Base-by-base conservation (phyloP, 345 rosid genomes). In the Zanthoxylum bungeanum region DNA sequence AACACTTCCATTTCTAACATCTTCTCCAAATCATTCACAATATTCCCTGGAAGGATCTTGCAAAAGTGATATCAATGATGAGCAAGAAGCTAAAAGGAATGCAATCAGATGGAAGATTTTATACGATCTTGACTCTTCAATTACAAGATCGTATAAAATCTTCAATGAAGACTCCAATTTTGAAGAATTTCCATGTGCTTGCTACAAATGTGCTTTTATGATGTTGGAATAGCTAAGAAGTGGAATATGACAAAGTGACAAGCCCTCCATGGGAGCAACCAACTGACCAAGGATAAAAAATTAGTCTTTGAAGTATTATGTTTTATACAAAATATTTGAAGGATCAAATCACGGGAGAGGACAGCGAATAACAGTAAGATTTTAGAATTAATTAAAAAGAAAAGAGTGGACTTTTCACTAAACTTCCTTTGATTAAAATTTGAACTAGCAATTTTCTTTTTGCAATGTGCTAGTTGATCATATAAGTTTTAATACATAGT, bases 21-120 rank as follows among this genome's bases (percentile, higher is more conserved):
- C 7, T 42, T 34, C 67, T 36, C 55, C 66, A 60, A 60, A 19
- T n/a, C 46, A n/a, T 60, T 60, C 46, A 60, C 10, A 8, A 59
- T 11, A 12, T 55, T 17, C 42, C 24, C 7, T 21, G 2, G 40
- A 9, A 0, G 5, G 33, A 59, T 59, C 39, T 59, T 59, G 63
- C 24, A 17, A 59, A 55, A 59, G 40, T 1, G 63, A 59, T 31
- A 31, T 31, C 46, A 33, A 36, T n/a, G 4, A 3, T 9, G 10
- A 34, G 8, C 27, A 60, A 60, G 64, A 60, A 57, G 21, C 36
- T 28, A 21, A 30, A 57, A 57, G 22, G 19, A 0, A 57, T 57
- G 36, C 36, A 57, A 57, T 6, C 21, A 5, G 36, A 34, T 21
- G 19, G 64, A 60, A 34, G 24, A 36, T 19, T 60, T 1, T 21